Percentiles rank a stretch among this genome's conserved stretches.
phyloP scores from a whole-genome alignment of 1,284 basidiomycete genomes.

The Rhodotorula sp. region DNA sequence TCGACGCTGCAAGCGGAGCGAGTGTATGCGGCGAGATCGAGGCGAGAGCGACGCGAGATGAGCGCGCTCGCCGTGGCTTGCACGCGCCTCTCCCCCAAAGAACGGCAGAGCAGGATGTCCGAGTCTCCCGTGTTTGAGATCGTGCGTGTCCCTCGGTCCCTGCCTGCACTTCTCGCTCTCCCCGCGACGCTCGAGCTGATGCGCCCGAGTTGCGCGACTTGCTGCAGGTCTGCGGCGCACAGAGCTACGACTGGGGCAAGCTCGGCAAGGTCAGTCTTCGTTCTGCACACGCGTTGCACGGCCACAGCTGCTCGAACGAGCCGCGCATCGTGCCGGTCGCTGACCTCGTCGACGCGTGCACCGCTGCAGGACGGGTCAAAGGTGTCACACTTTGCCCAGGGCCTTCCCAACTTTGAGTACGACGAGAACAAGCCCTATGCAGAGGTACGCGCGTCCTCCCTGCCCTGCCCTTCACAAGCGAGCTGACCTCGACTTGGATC shows the following conservation, averaged over 20 bases:
- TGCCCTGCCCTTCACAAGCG: too few species aligned
- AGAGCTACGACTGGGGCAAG: conserved; percentile 61
- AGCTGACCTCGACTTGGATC: not conserved
- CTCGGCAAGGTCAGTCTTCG: conserved; percentile 50
- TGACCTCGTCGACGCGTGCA: not conserved
- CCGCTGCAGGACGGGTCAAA: conserved; percentile 49
- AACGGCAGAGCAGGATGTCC: conserved; percentile 6
- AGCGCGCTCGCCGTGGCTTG: not conserved
- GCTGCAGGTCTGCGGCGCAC: conserved; percentile 43
- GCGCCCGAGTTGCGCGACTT: not conserved
- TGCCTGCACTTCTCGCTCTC: too few species aligned
- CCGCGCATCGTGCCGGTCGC: not conserved
- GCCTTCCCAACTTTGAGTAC: conserved; percentile 57
- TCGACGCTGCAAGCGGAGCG: too few species aligned
- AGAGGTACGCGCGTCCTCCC: conserved; percentile 55
- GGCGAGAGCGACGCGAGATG: too few species aligned
- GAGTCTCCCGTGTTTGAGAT: conserved; percentile 32
- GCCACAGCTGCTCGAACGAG: not conserved
- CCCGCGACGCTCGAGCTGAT: not conserved
- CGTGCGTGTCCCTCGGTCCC: conserved; percentile 3
- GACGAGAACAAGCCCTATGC: conserved; percentile 64
- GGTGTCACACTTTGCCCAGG: conserved; percentile 58
- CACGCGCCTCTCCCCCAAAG: not conserved
- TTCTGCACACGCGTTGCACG: not conserved
- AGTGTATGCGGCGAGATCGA: too few species aligned